Base-by-base conservation (phyloP, 805 yeast species). In the Kazachstania africana region DNA sequence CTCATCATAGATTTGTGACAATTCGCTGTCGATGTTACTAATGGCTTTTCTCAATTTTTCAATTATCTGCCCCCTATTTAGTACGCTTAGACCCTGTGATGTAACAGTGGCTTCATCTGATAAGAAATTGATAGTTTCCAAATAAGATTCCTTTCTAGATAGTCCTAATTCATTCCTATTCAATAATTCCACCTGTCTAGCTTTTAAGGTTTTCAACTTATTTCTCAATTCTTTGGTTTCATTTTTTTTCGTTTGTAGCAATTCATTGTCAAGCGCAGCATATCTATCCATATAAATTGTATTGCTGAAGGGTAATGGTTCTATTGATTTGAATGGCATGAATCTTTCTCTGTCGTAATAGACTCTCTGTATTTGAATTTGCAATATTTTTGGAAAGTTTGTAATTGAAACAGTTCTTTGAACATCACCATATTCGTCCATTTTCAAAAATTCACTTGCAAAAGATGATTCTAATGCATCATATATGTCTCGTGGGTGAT, bases 321-420 rank as follows among this genome's bases (percentile, higher is more conserved):
- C 85, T 26, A 72, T 68, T 2, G 85, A 77, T 51, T 91, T 91
- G 47, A 82, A 82, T 0, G 94, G 83, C 55, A 77, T 68, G 31
- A 76, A 66, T 10, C 69, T 58, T 33, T 65, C 77, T 27, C 85
- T 66, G 49, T 91, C 95, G 53, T 78, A 91, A 51, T 83, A 82
- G 1, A 91, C 97, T 49, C 98, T 67, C 57, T 87, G 97, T 6
- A 91, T 81, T 50, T 91, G 98, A 29, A 91, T 72, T 52, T 91
- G 98, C 29, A 91, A 55, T 31, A 91, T 70, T 5, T 76, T 75
- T 0, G 98, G 98, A 14, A 84, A 58, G 34, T 72, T 66, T 8
- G 72, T 65, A 4, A 88, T 69, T 0, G 87, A 72, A 28, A 87
- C 68, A 0, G 80, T 69, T 50, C 93, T 72, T 42, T 75, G 73